These are phyloP conservation scores for Beauveria medogensis DNA, from an alignment of 2,329 filamentous ascomycete species.

Conservation along the genomic window DNA sequence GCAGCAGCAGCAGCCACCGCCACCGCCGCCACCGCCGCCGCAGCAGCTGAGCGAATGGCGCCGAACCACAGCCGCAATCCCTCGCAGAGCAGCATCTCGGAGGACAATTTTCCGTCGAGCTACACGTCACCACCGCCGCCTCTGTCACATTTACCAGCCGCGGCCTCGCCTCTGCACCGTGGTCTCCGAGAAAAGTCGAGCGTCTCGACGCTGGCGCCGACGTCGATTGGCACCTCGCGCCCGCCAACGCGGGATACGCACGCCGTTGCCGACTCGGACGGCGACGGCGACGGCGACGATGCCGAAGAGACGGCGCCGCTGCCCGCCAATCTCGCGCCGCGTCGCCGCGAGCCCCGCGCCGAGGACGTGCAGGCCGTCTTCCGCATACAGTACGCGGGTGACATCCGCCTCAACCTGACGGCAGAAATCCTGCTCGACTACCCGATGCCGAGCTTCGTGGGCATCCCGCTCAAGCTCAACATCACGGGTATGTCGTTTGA, in stretches of 20 bases:
- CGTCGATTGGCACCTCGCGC: constrained; percentile 43
- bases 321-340: constrained; percentile 24
- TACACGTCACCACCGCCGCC: constrained; percentile 25
- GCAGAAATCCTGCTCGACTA: constrained; percentile 96
- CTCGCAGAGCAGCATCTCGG: constrained; percentile 40
- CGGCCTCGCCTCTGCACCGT: constrained; percentile 30
- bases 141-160: background rate
- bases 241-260: constrained; percentile 49
- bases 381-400: constrained; percentile 80
- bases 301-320: constrained; percentile 12
- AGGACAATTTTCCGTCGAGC: constrained; percentile 30
- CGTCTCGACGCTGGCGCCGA: constrained; percentile 53
- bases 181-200: constrained; percentile 50
- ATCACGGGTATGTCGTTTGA: constrained; percentile 95
- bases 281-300: constrained; percentile 26
- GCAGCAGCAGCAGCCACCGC: background rate
- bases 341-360: constrained; percentile 63
- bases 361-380: constrained; percentile 93
- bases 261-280: constrained; percentile 25
- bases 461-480: constrained; percentile 87
- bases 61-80: constrained; percentile 34
- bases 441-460: constrained; percentile 96
- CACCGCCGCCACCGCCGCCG: background rate
- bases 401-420: constrained; percentile 80
- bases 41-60: constrained; percentile 11